A percentile compares a stretch with the other conserved stretches of the same genome.
These are phyloP conservation scores for Aethionema arabicum DNA, from an alignment of 345 rosid species.

Conservation along the genomic window DNA sequence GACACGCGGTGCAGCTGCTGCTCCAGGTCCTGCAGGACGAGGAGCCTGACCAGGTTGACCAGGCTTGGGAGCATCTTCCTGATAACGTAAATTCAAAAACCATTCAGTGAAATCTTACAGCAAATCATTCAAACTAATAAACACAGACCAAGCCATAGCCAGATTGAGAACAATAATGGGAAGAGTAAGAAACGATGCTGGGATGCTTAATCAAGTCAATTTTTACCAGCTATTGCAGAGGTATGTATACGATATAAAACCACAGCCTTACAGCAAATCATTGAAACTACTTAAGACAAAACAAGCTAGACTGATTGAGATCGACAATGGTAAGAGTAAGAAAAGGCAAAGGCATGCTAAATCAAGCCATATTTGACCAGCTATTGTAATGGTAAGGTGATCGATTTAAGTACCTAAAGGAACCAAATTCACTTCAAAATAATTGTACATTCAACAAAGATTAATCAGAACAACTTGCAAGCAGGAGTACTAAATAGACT, in stretches of 20 bases:
- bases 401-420: too few relatives aligned
- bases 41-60: conserved; percentile 40
- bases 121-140: background rate
- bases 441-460: background rate
- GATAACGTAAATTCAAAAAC: background rate
- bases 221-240: too few relatives aligned
- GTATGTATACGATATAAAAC: too few relatives aligned
- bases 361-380: too few relatives aligned
- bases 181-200: background rate
- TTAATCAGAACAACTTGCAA: background rate
- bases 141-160: background rate
- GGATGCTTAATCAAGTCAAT: background rate
- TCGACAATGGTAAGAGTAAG: background rate
- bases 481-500: background rate
- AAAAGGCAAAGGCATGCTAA: background rate
- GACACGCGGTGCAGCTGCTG: conserved; percentile 30
- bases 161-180: background rate
- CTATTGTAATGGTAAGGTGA: too few relatives aligned
- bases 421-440: background rate
- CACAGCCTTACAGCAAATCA: background rate
- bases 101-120: background rate
- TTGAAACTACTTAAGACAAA: background rate
- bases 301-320: background rate
- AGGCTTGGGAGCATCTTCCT: conserved; percentile 41
- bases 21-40: conserved; percentile 31